Conservation (phyloP, 2,329 filamentous ascomycete genomes). For the Domatiomyces catenatus region DNA sequence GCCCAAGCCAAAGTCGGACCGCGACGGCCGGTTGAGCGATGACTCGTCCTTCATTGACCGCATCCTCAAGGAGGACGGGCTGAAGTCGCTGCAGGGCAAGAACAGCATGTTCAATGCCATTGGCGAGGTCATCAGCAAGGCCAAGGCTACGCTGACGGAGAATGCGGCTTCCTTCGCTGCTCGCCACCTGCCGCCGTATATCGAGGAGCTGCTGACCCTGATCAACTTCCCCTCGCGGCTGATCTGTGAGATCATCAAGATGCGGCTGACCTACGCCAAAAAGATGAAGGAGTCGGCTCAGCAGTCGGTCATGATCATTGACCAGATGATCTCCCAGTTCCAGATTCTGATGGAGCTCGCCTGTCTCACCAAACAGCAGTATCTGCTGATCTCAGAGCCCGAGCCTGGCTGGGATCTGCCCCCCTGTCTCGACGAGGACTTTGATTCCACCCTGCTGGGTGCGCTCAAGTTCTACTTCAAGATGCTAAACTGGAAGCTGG, state of each 20-base stretch:
- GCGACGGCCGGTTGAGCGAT: slow-evolving; percentile 61
- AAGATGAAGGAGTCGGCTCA: slow-evolving; percentile 91
- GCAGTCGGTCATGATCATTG: slow-evolving; percentile 83
- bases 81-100: slow-evolving; percentile 73
- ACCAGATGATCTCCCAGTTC: slow-evolving; percentile 96
- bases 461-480: slow-evolving; percentile 97
- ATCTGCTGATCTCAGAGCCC: slow-evolving; percentile 65
- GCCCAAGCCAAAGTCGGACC: slow-evolving; percentile 52
- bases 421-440: slow-evolving; percentile 90
- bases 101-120: slow-evolving; percentile 75
- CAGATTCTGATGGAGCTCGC: slow-evolving; percentile 84
- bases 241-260: slow-evolving; percentile 90
- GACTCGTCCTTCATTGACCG: slow-evolving; percentile 89
- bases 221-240: slow-evolving; percentile 95
- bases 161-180: slow-evolving; percentile 75
- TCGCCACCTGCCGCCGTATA: slow-evolving; percentile 84
- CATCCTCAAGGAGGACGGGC: slow-evolving; percentile 84
- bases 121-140: slow-evolving; percentile 76
- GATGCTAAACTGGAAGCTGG: slow-evolving; percentile 94
- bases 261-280: slow-evolving; percentile 77
- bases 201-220: slow-evolving; percentile 85
- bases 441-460: slow-evolving; percentile 80
- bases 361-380: slow-evolving; percentile 81
- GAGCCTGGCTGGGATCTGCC: slow-evolving; percentile 91
- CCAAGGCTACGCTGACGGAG: slow-evolving; percentile 75